These are phyloP conservation scores for Tetragonia tetragonoides DNA, from an alignment of 148 eudicot genomes.

Conservation along the genomic window DNA sequence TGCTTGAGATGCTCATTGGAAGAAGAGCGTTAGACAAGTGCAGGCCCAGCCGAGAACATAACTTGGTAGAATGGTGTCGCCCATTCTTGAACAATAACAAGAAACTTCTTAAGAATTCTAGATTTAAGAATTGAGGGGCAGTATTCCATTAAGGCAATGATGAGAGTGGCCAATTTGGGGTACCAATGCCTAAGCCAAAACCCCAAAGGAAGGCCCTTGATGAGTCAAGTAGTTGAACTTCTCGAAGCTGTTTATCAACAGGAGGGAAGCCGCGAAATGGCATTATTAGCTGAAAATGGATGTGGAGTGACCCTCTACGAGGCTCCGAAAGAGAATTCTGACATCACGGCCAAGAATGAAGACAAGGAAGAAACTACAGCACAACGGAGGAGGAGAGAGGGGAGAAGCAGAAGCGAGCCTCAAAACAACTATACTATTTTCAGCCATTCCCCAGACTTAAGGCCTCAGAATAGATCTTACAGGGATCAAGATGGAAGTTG, in stretches of 20 bases:
- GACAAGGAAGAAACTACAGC: slow-evolving; percentile 26
- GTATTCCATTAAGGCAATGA: slow-evolving; percentile 54
- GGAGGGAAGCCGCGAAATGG: slow-evolving; percentile 44
- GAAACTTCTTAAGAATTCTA: slow-evolving; percentile 57
- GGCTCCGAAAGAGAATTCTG: slow-evolving; percentile 32
- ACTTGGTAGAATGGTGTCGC: slow-evolving; percentile 81
- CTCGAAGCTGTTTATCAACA: slow-evolving; percentile 55
- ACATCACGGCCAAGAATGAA: slow-evolving; percentile 23
- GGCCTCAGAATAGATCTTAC: slow-evolving; percentile 27
- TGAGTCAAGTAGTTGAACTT: slow-evolving; percentile 79
- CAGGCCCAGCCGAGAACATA: slow-evolving; percentile 79
- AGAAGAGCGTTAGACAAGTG: slow-evolving; percentile 75
- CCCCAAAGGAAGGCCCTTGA: slow-evolving; percentile 77
- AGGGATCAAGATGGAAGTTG: slow-evolving; percentile 19
- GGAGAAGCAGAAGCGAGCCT: slow-evolving; percentile 59
- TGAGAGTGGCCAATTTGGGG: slow-evolving; percentile 68
- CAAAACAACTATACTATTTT: slow-evolving; percentile 36
- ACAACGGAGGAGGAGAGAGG: slow-evolving; percentile 26
- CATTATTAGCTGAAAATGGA: slow-evolving; percentile 34
- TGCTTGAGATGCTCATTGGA: slow-evolving; percentile 87
- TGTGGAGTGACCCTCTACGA: slow-evolving; percentile 50
- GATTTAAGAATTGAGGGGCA: slow-evolving; percentile 84
- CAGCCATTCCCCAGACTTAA: slow-evolving; percentile 34
- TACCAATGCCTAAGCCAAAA: slow-evolving; percentile 85
- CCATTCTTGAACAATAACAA: slow-evolving; percentile 74